Percentiles rank a stretch among this genome's conserved stretches.
Conservation (phyloP, 176 grass and related monocot species). For the Cenchrus purpureus region DNA sequence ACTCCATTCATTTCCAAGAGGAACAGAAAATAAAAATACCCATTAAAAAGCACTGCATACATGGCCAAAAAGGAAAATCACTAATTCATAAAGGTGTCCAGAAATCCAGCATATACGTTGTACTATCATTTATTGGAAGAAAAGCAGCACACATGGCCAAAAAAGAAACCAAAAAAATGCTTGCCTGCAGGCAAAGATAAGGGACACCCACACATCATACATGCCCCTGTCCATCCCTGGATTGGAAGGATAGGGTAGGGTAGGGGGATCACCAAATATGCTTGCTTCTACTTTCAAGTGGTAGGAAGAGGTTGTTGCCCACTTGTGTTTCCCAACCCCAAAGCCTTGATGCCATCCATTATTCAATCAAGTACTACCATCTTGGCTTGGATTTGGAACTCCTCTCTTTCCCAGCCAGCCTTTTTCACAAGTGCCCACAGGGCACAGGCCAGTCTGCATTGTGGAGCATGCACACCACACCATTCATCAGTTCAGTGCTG, state of each 20-base stretch:
- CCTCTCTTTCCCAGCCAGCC: neutral
- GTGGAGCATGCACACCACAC: neutral
- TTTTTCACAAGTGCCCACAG: neutral
- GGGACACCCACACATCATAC: conserved; percentile 8
- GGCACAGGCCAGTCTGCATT: neutral
- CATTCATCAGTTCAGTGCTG: conserved; percentile 22
- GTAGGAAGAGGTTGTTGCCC: conserved; percentile 46
- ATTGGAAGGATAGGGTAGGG: conserved; percentile 34
- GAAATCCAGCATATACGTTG: neutral
- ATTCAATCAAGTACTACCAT: conserved; percentile 27
- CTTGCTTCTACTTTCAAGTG: conserved; percentile 20
- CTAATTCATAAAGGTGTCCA: neutral
- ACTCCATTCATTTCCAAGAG: neutral
- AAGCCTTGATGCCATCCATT: neutral
- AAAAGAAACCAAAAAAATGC: neutral
- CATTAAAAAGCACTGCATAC: neutral
- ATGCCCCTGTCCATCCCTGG: conserved; percentile 23
- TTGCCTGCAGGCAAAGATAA: conserved; percentile 26
- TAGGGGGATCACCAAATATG: conserved; percentile 32
- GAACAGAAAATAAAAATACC: neutral
- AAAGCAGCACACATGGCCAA: neutral
- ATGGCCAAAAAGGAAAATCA: neutral
- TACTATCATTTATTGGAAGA: neutral
- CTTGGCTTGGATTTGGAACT: neutral
- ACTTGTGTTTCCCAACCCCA: conserved; percentile 45